Base-by-base conservation (phyloP, 2,329 filamentous ascomycete genomes). In the Penicillium rolfsii region DNA sequence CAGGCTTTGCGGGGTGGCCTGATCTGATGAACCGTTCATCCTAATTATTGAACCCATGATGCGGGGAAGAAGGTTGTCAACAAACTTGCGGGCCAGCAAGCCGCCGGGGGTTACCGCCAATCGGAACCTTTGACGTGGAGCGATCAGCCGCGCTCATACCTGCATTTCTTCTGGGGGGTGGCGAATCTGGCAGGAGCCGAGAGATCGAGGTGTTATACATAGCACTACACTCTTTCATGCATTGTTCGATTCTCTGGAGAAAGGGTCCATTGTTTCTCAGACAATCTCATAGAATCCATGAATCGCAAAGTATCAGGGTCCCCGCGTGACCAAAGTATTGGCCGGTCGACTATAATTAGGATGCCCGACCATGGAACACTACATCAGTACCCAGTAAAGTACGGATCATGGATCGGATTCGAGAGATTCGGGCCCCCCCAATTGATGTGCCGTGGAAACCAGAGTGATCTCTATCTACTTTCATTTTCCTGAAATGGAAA, bases 301-400 rank as follows among this genome's bases (percentile, higher is more conserved):
- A 33, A 16, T 9, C 16, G 28, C 49, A 38, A 48, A 24, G 41
- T 33, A 54, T 30, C n/a, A 5, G 22, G 22, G 28, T 40, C 33
- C 14, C 30, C 57, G 40, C 50, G 50, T 59, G 50, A 59, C 33
- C 28, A 41, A 41, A 19, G 22, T 14, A 24, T 35, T 54, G 22
- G 22, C 45, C 4, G 24, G 50, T 43, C 5, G 48, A 59, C 57
- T 59, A 59, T 40, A 40, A 28, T 59, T 59, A 59, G 57, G n/a
- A 24, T 19, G 1, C 36, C 49, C 24, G 24, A 59, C 50, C 52
- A 54, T 59, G 57, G 56, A 43, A 54, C 40, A 19, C 6, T 12
- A 46, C n/a, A 6, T 35, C 36, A 38, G 7, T 28, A 46, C n/a
- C 8, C 19, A 26, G 8, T 43, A 43, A 14, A 55, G 4, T 45